phyloP scores from a whole-genome alignment of 75 land plant species.

The Pseudotsuga menziesii region DNA sequence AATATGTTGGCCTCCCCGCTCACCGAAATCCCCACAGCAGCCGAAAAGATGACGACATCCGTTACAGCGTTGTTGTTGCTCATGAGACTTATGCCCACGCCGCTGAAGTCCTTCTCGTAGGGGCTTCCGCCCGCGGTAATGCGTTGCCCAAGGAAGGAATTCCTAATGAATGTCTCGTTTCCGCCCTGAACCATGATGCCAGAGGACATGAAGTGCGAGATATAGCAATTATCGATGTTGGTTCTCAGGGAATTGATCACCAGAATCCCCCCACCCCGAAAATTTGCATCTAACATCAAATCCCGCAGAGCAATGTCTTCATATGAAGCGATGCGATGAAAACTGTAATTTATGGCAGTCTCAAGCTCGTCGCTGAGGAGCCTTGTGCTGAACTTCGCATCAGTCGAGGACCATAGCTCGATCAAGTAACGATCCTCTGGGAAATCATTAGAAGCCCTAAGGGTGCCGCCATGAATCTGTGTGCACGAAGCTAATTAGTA shows the following conservation, averaged over 20 bases:
- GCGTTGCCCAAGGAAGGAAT: slow-evolving; percentile 80
- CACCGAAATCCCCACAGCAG: slow-evolving; percentile 56
- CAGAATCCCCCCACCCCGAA: slow-evolving; percentile 66
- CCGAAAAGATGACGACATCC: slow-evolving; percentile 86
- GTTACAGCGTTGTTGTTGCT: slow-evolving; percentile 82
- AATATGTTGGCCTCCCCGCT: slow-evolving; percentile 70
- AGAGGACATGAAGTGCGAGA: slow-evolving; percentile 55
- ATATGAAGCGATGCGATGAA: slow-evolving; percentile 19
- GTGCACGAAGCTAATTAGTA: no score
- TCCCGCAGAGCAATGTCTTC: slow-evolving; percentile 69
- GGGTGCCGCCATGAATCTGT: slow-evolving; percentile 63
- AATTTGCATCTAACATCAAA: slow-evolving; percentile 63
- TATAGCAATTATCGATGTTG: slow-evolving; percentile 62
- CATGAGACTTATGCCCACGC: slow-evolving; percentile 59
- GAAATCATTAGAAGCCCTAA: slow-evolving; percentile 53
- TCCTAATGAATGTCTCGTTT: slow-evolving; percentile 66
- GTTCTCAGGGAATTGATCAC: slow-evolving; percentile 55
- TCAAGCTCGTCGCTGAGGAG: background rate
- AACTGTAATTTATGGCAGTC: background rate
- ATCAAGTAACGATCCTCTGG: slow-evolving; percentile 52
- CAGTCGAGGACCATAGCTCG: slow-evolving; percentile 49
- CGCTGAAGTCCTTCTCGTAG: slow-evolving; percentile 54
- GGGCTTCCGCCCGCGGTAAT: slow-evolving; percentile 76
- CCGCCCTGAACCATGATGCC: slow-evolving; percentile 71
- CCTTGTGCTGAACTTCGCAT: background rate